A percentile compares a stretch with the other conserved stretches of the same genome.
Evolutionary conservation across 2,329 filamentous ascomycete genomes (phyloP).

Genomic region (Epichloe elymi): DNA sequence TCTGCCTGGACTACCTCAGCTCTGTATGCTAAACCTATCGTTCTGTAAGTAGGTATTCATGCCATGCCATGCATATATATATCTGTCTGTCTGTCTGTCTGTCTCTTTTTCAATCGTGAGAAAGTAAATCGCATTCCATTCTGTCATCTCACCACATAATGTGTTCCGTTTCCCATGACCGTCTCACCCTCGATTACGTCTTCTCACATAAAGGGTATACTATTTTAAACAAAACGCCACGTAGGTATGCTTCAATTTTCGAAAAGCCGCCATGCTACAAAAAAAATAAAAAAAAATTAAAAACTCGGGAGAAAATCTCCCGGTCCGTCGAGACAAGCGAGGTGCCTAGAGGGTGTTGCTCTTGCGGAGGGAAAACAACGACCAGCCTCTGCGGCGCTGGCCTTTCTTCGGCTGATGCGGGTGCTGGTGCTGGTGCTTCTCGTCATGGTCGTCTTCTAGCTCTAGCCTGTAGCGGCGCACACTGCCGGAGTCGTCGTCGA

Average conservation of each 20-base stretch:
- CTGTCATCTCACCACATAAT: no score
- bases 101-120: no score
- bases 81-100: no score
- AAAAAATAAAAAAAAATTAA: not conserved
- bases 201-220: not conserved
- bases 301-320: not conserved
- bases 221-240: no score
- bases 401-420: slow-evolving; percentile 5
- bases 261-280: slow-evolving; percentile 11
- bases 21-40: no score
- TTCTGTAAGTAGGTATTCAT: no score
- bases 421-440: slow-evolving; percentile 10
- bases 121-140: no score
- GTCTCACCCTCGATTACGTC: no score
- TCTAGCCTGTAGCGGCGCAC: slow-evolving; percentile 49
- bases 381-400: slow-evolving; percentile 15
- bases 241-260: not conserved
- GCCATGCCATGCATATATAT: no score
- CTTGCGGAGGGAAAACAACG: slow-evolving; percentile 17
- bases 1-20: no score
- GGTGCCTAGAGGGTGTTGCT: slow-evolving; percentile 7
- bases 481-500: slow-evolving; percentile 50
- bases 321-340: no score
- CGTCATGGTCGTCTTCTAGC: slow-evolving; percentile 31
- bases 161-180: no score